Evolutionary conservation across 73 alveolate genomes (phyloP), one percentile per base, ranked within the genome.

Genomic region (Blepharisma japonicum): DNA sequence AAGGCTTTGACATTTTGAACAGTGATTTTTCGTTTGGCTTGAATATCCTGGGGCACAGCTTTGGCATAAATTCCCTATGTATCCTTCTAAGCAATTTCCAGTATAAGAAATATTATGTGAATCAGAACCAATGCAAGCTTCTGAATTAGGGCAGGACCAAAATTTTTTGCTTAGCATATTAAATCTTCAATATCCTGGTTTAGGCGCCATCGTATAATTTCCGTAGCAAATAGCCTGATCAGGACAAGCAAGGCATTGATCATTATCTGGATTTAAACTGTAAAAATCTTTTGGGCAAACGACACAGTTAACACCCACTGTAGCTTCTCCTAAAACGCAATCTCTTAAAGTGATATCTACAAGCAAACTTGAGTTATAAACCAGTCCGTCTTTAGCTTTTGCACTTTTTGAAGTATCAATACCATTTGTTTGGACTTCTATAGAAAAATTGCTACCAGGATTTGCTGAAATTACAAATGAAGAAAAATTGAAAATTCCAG

Each of bases 111-210:
- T 53, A 32, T 32, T 32, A 1, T 32, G 42, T 3, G 42, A 32
- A 32, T 32, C 42, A 32, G 42, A 32, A 3, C 68, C 68, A n/a
- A 53, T n/a, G 68, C 68, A 53, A 2, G 68, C 68, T 53, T 53
- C 23, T 53, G 18, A 20, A 3, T 53, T 53, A 14, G 23, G 18
- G 4, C 68, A 53, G 4, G 23, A 53, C 18, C 23, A 53, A 20
- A 53, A 53, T 53, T 3, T 53, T n/a, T 14, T 53, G 23, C 23
- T 53, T 32, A 53, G 18, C 68, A 53, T 53, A 53, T 53, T 20
- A n/a, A 20, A n/a, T 53, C 68, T 53, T 53, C 68, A 53, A 20
- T 53, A 53, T n/a, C 68, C 68, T 53, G 68, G 68, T 4, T 53
- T 53, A 53, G 68, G 68, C 0, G 4, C 23, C 68, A 53, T 53